Base-by-base conservation (phyloP, 495 filamentous ascomycete species). In the Aspergillus nidulans region DNA sequence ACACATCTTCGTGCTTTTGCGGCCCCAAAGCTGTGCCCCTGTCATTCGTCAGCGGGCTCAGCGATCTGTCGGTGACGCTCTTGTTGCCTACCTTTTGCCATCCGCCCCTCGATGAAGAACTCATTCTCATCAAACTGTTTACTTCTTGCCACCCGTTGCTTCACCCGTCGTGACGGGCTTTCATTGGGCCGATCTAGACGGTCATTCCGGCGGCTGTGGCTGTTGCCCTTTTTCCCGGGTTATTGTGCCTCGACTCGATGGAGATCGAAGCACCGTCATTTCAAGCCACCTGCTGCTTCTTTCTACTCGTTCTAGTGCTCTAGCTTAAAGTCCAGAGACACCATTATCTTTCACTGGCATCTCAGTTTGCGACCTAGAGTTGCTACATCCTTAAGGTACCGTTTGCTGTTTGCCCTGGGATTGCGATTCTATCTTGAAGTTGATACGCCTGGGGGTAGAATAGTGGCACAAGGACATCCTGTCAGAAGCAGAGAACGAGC, bases 41-140 rank as follows among this genome's bases (percentile, higher is more conserved):
- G 47, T 53, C 47, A 65, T 62, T 65, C 59, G 63, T 52, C 59
- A 57, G 59, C 44, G 24, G 47, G 48, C 53, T 51, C 45, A 48
- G 45, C 18, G n/a, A 20, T 19, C 19, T 56, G 48, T 59, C 58
- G 20, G 38, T 52, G 45, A 49, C 42, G 52, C 49, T 49, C 30
- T 7, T 34, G 15, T 53, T 44, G 18, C 39, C 41, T 43, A 10
- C 39, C 26, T 45, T 56, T 40, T 52, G 49, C 58, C 43, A 25
- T 46, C 56, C 42, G 24, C 52, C 40, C 54, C 54, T 60, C 56
- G 53, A 59, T 60, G 58, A 49, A 42, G 47, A 47, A 42, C 43
- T 50, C 56, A 28, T 42, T 34, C 21, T 51, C 34, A 42, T 28
- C 13, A 23, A 26, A 19, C 40, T 23, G 1, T 13, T 9, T 48